Conservation (phyloP, 768 basidiomycete genomes). For the Collybia nuda region DNA sequence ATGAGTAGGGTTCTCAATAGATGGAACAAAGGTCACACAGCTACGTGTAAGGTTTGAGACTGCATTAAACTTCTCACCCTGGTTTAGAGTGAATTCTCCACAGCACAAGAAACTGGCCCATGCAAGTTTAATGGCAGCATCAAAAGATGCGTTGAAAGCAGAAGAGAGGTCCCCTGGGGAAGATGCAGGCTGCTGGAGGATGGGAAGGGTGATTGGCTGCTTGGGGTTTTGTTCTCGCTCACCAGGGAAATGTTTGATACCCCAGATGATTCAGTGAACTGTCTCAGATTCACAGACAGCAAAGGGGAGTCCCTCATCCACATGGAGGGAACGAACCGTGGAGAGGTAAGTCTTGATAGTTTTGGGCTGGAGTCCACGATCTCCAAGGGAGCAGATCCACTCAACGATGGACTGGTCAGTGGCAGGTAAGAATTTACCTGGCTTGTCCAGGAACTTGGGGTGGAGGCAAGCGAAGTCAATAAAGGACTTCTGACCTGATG, state of each 20-base stretch:
- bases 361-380: conserved; percentile 12
- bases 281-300: conserved; percentile 21
- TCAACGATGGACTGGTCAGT: conserved; percentile 11
- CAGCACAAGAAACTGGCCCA: conserved; percentile 10
- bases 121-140: conserved; percentile 16
- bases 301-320: conserved; percentile 26
- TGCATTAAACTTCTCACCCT: not conserved
- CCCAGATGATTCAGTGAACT: conserved; percentile 26
- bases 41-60: conserved; percentile 3
- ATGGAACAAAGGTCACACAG: no score
- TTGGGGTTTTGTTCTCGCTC: conserved; percentile 19
- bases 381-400: conserved; percentile 18
- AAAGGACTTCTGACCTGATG: conserved; percentile 27
- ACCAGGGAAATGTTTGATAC: conserved; percentile 30
- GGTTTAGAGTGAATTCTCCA: conserved; percentile 3
- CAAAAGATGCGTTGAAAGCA: no score
- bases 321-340: conserved; percentile 25
- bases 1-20: conserved; percentile 18
- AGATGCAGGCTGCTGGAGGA: no score
- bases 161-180: conserved; percentile 3
- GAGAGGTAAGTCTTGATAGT: conserved; percentile 22
- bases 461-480: conserved; percentile 22
- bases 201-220: conserved; percentile 20
- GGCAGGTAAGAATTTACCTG: conserved; percentile 19
- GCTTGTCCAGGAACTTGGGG: conserved; percentile 11